phyloP scores from a whole-genome alignment of 345 rosid species.

The Eutrema heterophyllum region DNA sequence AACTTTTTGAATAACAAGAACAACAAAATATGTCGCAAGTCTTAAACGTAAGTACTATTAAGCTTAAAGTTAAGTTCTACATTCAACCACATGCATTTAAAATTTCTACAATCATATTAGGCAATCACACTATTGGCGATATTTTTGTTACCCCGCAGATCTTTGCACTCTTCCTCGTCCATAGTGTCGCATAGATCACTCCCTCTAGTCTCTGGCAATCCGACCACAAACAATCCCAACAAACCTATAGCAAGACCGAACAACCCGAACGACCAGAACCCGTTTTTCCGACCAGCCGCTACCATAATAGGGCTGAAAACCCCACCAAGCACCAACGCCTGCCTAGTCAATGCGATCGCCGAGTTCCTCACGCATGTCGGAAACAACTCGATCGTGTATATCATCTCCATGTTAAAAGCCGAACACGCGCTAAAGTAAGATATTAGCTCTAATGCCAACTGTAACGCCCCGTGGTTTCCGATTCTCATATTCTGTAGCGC shows the following conservation, averaged over 20 bases:
- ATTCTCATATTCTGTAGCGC: conserved; percentile 29
- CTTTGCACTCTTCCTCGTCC: conserved; percentile 57
- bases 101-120: background rate
- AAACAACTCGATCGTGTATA: conserved; percentile 58
- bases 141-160: background rate
- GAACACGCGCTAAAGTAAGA: conserved; percentile 59
- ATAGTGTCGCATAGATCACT: conserved; percentile 46
- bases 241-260: conserved; percentile 53
- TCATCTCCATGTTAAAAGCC: conserved; percentile 35
- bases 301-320: conserved; percentile 53
- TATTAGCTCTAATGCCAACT: conserved; percentile 48
- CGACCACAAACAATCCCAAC: conserved; percentile 47
- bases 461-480: conserved; percentile 7
- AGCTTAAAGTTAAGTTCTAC: background rate
- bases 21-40: no score
- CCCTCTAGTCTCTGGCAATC: conserved; percentile 63
- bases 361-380: conserved; percentile 65
- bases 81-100: background rate
- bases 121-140: background rate
- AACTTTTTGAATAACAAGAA: no score
- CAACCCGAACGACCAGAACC: conserved; percentile 45
- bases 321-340: conserved; percentile 54
- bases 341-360: conserved; percentile 57
- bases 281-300: conserved; percentile 44
- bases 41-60: background rate